Evolutionary conservation across 2,329 filamentous ascomycete species (phyloP).

Genomic region (Verticillium klebahnii): DNA sequence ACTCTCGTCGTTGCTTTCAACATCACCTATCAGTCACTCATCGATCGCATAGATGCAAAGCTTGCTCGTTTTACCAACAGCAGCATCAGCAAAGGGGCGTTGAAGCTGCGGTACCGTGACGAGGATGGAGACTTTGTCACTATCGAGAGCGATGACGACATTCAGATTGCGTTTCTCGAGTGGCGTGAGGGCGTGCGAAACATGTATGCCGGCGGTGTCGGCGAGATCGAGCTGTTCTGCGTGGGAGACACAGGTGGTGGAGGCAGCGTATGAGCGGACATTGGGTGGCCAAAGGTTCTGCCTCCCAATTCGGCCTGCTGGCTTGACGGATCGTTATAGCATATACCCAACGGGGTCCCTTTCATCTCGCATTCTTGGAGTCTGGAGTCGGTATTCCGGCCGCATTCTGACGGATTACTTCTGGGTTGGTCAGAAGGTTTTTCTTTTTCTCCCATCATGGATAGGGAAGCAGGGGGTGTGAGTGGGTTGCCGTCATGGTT

Average conservation of each 20-base stretch:
- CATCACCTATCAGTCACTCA: conserved; percentile 88
- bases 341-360: conserved; percentile 14
- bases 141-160: conserved; percentile 93
- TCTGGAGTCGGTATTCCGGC: conserved; percentile 8
- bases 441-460: neutral
- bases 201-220: conserved; percentile 63
- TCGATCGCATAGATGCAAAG: conserved; percentile 95
- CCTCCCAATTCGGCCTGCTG: conserved; percentile 7
- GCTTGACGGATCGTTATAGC: conserved; percentile 10
- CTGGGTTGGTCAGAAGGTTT: neutral
- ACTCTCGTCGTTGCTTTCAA: conserved; percentile 96
- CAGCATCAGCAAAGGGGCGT: conserved; percentile 74
- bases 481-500: neutral
- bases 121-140: conserved; percentile 90
- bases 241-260: conserved; percentile 40
- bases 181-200: conserved; percentile 70
- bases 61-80: conserved; percentile 80
- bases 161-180: conserved; percentile 91
- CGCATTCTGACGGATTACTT: neutral
- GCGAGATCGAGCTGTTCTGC: conserved; percentile 87
- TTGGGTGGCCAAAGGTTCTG: conserved; percentile 8
- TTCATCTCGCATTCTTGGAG: conserved; percentile 14
- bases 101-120: conserved; percentile 87
- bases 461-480: neutral
- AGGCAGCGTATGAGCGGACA: neutral